phyloP scores from a whole-genome alignment of 768 basidiomycete species.

The Saitozyma podzolica region DNA sequence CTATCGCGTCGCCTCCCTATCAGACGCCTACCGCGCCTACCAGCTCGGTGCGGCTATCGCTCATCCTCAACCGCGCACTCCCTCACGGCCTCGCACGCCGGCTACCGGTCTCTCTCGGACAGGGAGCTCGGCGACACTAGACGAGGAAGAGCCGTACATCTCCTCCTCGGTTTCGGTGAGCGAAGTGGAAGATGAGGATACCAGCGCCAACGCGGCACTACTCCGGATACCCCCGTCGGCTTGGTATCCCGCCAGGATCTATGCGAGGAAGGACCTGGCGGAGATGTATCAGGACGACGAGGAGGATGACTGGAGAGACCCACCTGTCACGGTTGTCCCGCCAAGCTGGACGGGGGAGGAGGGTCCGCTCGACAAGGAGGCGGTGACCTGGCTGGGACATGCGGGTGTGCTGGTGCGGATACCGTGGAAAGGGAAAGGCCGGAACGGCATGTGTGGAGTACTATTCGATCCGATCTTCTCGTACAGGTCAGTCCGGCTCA shows the following conservation, averaged over 20 bases:
- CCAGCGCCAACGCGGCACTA: not conserved
- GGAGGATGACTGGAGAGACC: slow-evolving; percentile 44
- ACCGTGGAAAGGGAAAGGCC: slow-evolving; percentile 36
- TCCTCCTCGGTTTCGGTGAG: not conserved
- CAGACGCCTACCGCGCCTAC: slow-evolving; percentile 43
- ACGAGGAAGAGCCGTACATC: not conserved
- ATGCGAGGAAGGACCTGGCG: slow-evolving; percentile 29
- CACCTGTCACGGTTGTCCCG: slow-evolving; percentile 31
- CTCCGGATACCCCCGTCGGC: slow-evolving; percentile 1
- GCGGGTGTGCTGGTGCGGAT: slow-evolving; percentile 45
- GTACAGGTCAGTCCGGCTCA: slow-evolving; percentile 35
- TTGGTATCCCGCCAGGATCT: slow-evolving; percentile 18
- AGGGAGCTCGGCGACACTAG: too few relatives aligned
- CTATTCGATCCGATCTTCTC: slow-evolving; percentile 52
- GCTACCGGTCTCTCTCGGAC: not conserved
- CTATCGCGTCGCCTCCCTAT: slow-evolving; percentile 31
- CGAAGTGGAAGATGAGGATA: slow-evolving; percentile 9
- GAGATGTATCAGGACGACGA: slow-evolving; percentile 34
- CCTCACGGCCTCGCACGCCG: slow-evolving; percentile 1
- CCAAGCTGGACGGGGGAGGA: slow-evolving; percentile 26
- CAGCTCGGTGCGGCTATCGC: slow-evolving; percentile 46
- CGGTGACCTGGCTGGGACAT: slow-evolving; percentile 51
- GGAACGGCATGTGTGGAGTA: slow-evolving; percentile 40
- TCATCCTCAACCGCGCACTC: slow-evolving; percentile 16
- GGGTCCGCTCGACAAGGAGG: slow-evolving; percentile 18